These are phyloP conservation scores for Heterobasidion occidentale DNA, from an alignment of 1,284 basidiomycete species.

Conservation along the genomic window DNA sequence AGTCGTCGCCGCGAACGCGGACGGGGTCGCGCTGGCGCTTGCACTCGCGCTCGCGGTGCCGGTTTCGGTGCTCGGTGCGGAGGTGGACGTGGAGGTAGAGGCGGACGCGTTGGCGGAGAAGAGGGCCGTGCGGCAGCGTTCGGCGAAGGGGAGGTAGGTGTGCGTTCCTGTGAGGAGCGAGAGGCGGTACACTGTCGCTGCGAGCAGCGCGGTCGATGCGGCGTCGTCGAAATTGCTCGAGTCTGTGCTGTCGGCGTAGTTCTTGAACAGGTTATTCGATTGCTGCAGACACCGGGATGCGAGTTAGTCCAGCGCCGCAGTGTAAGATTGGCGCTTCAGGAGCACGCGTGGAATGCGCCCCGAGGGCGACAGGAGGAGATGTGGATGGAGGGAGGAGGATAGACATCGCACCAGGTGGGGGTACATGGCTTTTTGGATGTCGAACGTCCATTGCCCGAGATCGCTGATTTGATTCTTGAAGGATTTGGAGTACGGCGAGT, in stretches of 20 bases:
- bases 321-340: background rate
- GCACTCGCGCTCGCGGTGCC: background rate
- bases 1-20: conserved; percentile 6
- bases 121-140: conserved; percentile 43
- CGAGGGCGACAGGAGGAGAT: background rate
- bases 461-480: conserved; percentile 52
- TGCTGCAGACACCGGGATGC: conserved; percentile 25
- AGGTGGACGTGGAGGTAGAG: conserved; percentile 8
- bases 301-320: no score
- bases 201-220: conserved; percentile 68
- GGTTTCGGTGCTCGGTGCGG: conserved; percentile 3
- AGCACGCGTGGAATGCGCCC: background rate
- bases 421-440: conserved; percentile 73
- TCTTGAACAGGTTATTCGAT: conserved; percentile 54
- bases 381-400: background rate
- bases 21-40: conserved; percentile 3
- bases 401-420: conserved; percentile 32
- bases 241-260: conserved; percentile 54
- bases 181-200: conserved; percentile 69
- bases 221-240: conserved; percentile 63
- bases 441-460: conserved; percentile 58
- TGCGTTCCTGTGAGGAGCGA: conserved; percentile 44
- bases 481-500: conserved; percentile 44
- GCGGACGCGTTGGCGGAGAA: conserved; percentile 21
- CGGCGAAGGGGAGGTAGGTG: conserved; percentile 48